Conservation (phyloP, 1,284 basidiomycete species). For the Phellinidium pouzarii region DNA sequence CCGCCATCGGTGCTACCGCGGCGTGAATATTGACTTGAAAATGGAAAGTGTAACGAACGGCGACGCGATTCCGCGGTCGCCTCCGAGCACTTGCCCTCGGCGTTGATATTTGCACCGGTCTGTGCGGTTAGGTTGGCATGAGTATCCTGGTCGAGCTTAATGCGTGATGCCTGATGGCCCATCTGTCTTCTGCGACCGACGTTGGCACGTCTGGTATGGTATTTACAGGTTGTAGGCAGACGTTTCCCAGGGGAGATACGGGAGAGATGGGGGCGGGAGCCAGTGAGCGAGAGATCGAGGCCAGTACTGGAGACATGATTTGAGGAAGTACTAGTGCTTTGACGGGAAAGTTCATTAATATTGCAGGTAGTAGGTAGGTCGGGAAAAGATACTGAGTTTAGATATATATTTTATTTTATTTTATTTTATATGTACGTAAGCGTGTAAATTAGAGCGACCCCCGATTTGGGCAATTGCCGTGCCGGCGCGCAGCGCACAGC, state of each 20-base stretch:
- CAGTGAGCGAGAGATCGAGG: background rate
- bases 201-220: no score
- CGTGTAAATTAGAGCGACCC: no score
- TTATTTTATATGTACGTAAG: background rate
- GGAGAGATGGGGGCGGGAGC: background rate
- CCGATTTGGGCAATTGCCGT: no score
- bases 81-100: background rate
- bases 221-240: no score
- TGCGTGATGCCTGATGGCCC: background rate
- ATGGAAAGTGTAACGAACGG: constrained; percentile 97
- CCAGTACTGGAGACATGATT: no score
- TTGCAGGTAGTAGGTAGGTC: no score
- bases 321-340: no score
- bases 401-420: background rate
- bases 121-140: background rate
- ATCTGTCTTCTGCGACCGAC: background rate
- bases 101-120: background rate
- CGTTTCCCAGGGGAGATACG: background rate
- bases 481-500: no score
- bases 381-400: no score
- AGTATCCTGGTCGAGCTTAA: background rate
- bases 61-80: constrained; percentile 55
- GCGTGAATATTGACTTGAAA: constrained; percentile 81
- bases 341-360: no score
- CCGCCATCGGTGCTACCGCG: constrained; percentile 89